Conservation (phyloP, 495 filamentous ascomycete species). For the Penicillium cosmopolitanum region DNA sequence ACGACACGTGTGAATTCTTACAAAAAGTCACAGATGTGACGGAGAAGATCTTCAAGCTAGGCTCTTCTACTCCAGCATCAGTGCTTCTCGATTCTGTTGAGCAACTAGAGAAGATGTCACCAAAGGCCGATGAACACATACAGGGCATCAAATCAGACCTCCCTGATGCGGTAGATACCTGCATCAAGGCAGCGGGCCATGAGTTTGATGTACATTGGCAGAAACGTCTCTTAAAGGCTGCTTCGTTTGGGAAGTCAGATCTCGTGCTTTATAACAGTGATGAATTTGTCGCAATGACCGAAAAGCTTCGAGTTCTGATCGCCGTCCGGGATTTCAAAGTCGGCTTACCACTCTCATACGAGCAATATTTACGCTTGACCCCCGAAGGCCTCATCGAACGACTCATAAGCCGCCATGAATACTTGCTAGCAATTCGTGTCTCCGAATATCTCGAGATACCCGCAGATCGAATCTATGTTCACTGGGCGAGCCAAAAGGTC, state of each 20-base stretch:
- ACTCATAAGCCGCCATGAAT: slow-evolving; percentile 86
- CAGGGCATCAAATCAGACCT: slow-evolving; percentile 86
- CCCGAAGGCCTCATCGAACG: slow-evolving; percentile 85
- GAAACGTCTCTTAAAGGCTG: slow-evolving; percentile 91
- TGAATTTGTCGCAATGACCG: slow-evolving; percentile 98
- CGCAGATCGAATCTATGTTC: slow-evolving; percentile 88
- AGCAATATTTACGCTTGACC: slow-evolving; percentile 85
- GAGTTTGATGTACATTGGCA: slow-evolving; percentile 92
- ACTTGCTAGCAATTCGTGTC: slow-evolving; percentile 86
- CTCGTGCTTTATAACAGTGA: slow-evolving; percentile 96
- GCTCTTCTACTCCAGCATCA: slow-evolving; percentile 84
- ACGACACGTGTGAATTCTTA: slow-evolving; percentile 91
- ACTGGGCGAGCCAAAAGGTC: slow-evolving; percentile 96
- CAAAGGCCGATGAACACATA: slow-evolving; percentile 97
- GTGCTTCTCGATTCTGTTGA: slow-evolving; percentile 91
- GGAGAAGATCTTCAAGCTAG: slow-evolving; percentile 85
- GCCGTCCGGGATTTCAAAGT: slow-evolving; percentile 90
- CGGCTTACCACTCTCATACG: slow-evolving; percentile 87
- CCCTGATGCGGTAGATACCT: slow-evolving; percentile 88
- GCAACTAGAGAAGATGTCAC: slow-evolving; percentile 88
- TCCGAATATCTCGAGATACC: slow-evolving; percentile 86
- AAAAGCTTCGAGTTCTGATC: slow-evolving; percentile 89
- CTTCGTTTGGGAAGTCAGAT: slow-evolving; percentile 95
- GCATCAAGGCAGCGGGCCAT: slow-evolving; percentile 86
- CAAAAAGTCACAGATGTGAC: slow-evolving; percentile 90